A percentile compares a stretch with the other conserved stretches of the same genome.
These are phyloP conservation scores for Camelina laxa DNA, from an alignment of 345 rosid species.

Conservation along the genomic window DNA sequence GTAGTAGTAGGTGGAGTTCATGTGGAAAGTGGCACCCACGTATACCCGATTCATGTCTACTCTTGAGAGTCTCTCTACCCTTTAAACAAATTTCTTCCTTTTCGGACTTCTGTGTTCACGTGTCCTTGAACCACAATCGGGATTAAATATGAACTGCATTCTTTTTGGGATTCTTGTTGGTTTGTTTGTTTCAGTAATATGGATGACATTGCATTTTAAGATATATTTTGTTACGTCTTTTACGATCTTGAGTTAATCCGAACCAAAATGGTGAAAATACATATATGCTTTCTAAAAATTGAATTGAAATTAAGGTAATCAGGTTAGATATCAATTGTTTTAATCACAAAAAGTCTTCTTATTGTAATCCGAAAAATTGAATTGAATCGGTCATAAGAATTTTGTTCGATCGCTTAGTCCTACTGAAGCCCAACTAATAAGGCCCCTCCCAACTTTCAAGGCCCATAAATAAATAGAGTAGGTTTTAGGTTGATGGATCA, in stretches of 20 bases:
- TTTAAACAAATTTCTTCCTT: slow-evolving; percentile 15
- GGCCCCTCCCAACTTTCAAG: neutral
- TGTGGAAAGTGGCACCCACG: slow-evolving; percentile 33
- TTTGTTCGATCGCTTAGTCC: too few species aligned
- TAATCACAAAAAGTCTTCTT: too few species aligned
- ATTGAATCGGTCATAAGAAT: neutral
- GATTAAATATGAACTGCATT: neutral
- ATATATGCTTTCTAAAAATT: too few species aligned
- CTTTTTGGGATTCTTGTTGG: neutral
- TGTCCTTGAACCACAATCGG: slow-evolving; percentile 17
- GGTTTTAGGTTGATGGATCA: too few species aligned
- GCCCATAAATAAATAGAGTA: neutral
- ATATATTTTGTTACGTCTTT: too few species aligned
- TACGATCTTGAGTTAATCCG: too few species aligned
- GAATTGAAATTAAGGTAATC: neutral
- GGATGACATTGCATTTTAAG: neutral
- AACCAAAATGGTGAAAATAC: too few species aligned
- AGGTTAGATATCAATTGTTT: neutral
- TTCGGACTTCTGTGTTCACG: slow-evolving; percentile 27
- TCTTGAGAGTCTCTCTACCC: neutral
- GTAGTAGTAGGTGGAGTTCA: slow-evolving; percentile 37
- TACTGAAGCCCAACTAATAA: neutral
- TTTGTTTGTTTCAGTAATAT: neutral
- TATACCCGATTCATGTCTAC: slow-evolving; percentile 20
- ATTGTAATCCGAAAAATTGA: neutral